phyloP scores from a whole-genome alignment of 106 monocot species.

The Allium sativum region DNA sequence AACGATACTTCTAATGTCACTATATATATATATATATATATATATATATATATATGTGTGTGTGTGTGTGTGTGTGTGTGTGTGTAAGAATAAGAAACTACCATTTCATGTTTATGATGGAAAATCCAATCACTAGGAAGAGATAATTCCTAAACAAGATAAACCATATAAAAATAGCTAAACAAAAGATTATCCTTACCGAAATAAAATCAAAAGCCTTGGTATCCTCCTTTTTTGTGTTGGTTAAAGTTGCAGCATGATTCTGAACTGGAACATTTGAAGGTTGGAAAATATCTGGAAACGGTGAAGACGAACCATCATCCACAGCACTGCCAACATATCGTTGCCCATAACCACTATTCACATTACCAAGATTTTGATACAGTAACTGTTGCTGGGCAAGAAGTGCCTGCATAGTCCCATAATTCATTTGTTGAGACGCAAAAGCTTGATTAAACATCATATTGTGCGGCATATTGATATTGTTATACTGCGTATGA shows the following conservation, averaged over 20 bases:
- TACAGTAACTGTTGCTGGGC: conserved; percentile 70
- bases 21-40: no score
- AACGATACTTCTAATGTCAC: no score
- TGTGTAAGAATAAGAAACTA: no score
- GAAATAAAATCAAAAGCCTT: conserved; percentile 98
- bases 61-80: no score
- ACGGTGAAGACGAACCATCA: conserved; percentile 20
- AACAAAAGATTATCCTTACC: conserved; percentile 28
- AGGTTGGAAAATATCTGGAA: conserved; percentile 72
- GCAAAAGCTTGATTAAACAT: conserved; percentile 51
- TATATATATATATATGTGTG: no score
- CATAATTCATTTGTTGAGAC: conserved; percentile 52
- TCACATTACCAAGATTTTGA: conserved; percentile 61
- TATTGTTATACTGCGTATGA: conserved; percentile 30
- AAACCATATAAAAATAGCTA: neutral
- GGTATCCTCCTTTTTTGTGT: conserved; percentile 68
- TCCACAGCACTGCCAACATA: conserved; percentile 18
- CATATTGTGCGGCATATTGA: conserved; percentile 34
- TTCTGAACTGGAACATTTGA: conserved; percentile 42
- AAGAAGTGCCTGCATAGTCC: conserved; percentile 51
- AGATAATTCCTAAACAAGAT: no score
- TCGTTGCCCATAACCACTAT: conserved; percentile 26
- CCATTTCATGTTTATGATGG: no score
- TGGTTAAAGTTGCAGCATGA: conserved; percentile 27
- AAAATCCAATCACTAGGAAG: no score